Base-by-base conservation (phyloP, 129 eudicot species). In the Artemisia tridentata region DNA sequence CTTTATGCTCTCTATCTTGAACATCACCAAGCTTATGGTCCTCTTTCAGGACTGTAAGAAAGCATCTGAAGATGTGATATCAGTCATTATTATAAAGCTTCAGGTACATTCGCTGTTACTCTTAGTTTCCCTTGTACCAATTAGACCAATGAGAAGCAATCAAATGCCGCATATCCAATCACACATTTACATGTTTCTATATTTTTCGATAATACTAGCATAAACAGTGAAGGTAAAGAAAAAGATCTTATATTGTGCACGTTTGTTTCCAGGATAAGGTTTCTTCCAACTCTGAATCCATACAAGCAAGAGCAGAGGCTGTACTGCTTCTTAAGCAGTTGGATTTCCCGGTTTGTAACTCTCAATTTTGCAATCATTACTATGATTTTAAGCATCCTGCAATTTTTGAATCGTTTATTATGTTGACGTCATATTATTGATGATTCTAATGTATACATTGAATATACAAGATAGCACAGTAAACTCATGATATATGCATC, bases 291-390 rank as follows among this genome's bases (percentile, higher is more conserved):
- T 87, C 96, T 27, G 99, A 93, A 83, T 90, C 99, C 18, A 90
- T 93, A 80, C 99, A 93, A 80, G 86, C 92, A 69, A 93, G 99
- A 78, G 99, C 99, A 47, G 96, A 93, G 83, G 92, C 99, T 72
- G 96, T 87, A 60, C 79, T 93, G 91, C 97, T 93, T 80, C 90
- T 93, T 70, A 89, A 93, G 86, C 90, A 85, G 86, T 74, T 93
- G 79, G 86, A 93, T 75, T 82, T 93, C 63, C 99, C 91, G 88
- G 99, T 92, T 58, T 58, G 92, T 82, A 75, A 67, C 76, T 70
- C 52, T 62, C 51, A 74, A 68, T 43, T 51, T 63, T 25, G 45
- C 49, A 46, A 13, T 10, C 25, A 29, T 21, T 23, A 21, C 23
- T 72, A 57, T 27, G 38, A 62, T 63, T 72, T 47, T 27, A 13